A percentile compares a stretch with the other conserved stretches of the same genome.
Conservation (phyloP, 164 flowering plant species). For the Chloranthus sessilifolius region DNA sequence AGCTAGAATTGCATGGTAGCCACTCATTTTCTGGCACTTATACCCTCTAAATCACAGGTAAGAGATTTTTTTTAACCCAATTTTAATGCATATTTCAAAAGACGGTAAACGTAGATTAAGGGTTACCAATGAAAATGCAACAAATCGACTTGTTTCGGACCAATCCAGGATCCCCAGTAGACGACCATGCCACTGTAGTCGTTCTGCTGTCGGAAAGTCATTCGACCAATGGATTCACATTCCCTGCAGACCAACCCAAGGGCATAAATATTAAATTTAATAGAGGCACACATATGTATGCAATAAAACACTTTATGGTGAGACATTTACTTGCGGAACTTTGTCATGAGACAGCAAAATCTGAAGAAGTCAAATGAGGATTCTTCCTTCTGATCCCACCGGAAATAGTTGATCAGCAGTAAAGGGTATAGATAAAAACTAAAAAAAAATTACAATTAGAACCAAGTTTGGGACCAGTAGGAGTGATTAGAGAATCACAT, state of each 20-base stretch:
- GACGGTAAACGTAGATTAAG: too few relatives aligned
- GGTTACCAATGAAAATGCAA: constrained; percentile 83
- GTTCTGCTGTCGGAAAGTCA: constrained; percentile 82
- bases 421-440: neutral
- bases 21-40: too few relatives aligned
- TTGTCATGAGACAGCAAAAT: constrained; percentile 77
- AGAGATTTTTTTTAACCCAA: too few relatives aligned
- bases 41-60: too few relatives aligned
- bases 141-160: constrained; percentile 85
- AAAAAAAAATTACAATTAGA: neutral
- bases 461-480: neutral
- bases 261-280: neutral
- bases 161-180: constrained; percentile 69
- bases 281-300: neutral
- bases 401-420: constrained; percentile 80
- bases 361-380: constrained; percentile 69
- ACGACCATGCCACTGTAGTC: constrained; percentile 90
- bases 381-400: constrained; percentile 90
- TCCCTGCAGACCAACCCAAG: constrained; percentile 36
- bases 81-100: too few relatives aligned
- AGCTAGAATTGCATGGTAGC: too few relatives aligned
- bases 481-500: constrained; percentile 35
- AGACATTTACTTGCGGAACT: constrained; percentile 57
- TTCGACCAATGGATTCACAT: constrained; percentile 78
- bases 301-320: neutral